Evolutionary conservation across 441 rosid genomes (phyloP), one percentile per base, ranked within the genome.

Genomic region (Adansonia gregorii): DNA sequence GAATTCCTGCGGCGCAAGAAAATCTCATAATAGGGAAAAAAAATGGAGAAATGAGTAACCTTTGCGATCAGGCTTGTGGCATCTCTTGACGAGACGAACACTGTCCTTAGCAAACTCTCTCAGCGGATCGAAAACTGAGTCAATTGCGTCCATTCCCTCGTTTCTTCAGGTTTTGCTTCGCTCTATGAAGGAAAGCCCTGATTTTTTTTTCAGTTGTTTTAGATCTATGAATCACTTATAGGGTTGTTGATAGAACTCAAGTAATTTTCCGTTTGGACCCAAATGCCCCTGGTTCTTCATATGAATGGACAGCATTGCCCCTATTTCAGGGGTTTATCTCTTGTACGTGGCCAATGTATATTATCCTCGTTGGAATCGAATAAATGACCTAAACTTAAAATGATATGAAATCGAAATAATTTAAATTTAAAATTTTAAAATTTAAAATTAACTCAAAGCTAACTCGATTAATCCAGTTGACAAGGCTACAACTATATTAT

Each of bases 61-160:
- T 87, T 91, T 91, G 81, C 88, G 87, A 75, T 91, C 93, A 77
- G 93, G 93, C 85, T 89, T 91, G 89, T 89, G 95, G 86, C 92
- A 91, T 27, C 92, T 86, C 88, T 91, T 88, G 80, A 89, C 95
- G 77, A 88, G 93, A 39, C 92, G 91, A 31, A 83, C 81, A 83
- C 94, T 90, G 82, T 91, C 92, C 87, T 90, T 88, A 39, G 94
- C 83, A 82, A 91, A 91, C 24, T 91, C 94, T 56, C 92, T 88
- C 51, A 91, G 83, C 0, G 96, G 96, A 84, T 91, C 92, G 78
- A 91, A 82, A 39, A 85, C 89, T 3, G 86, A 79, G 72, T 91
- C 94, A 2, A 91, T 72, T 60, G 94, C 94, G 70, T 90, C 91
- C 96, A 89, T 43, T 68, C 46, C 11, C 19, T 10, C 9, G 5